Percentiles rank a stretch among this genome's conserved stretches.
phyloP scores from a whole-genome alignment of 768 basidiomycete genomes.

The Russula foetens region DNA sequence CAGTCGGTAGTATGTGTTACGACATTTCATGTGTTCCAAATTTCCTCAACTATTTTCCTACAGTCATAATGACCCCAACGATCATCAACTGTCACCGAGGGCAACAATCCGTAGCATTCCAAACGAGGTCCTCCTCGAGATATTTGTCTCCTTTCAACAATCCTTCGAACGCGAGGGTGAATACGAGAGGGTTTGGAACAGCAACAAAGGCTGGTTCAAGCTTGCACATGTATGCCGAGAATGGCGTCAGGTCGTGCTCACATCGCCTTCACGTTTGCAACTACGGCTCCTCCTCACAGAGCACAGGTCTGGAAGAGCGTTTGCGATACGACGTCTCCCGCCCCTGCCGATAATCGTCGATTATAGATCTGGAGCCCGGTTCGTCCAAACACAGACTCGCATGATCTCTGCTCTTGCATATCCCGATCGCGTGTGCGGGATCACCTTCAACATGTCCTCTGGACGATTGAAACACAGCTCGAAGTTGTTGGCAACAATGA shows the following conservation, averaged over 20 bases:
- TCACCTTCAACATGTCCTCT: too few relatives aligned
- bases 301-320: too few relatives aligned
- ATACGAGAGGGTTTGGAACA: not conserved
- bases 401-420: too few relatives aligned
- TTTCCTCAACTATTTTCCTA: too few relatives aligned
- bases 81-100: too few relatives aligned
- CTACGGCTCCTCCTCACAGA: not conserved
- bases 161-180: not conserved
- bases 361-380: not conserved
- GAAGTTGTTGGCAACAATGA: not conserved
- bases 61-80: too few relatives aligned
- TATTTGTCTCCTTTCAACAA: not conserved
- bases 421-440: too few relatives aligned
- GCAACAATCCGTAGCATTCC: not conserved
- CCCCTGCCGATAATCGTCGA: not conserved
- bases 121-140: not conserved
- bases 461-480: too few relatives aligned
- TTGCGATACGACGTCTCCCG: not conserved
- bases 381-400: too few relatives aligned
- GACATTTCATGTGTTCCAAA: too few relatives aligned
- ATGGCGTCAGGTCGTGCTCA: not conserved
- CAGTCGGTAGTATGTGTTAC: not conserved
- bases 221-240: conserved; percentile 1
- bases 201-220: conserved; percentile 1
- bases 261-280: not conserved